phyloP scores from a whole-genome alignment of 1,284 basidiomycete genomes.

The Naganishia sp. region DNA sequence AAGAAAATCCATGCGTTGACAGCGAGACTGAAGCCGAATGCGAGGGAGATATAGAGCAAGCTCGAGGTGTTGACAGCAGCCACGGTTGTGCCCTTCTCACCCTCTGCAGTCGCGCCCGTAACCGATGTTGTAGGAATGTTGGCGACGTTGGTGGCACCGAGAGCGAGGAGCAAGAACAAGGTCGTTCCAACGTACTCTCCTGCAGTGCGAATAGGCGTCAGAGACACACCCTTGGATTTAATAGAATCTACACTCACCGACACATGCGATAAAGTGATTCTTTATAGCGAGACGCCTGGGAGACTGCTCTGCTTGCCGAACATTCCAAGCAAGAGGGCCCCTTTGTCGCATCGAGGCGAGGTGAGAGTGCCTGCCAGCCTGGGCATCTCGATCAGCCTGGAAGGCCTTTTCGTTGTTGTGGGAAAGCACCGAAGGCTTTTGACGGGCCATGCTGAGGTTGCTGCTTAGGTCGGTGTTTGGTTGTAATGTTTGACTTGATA shows the following conservation, averaged over 20 bases:
- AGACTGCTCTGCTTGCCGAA: constrained; percentile 36
- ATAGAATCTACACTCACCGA: constrained; percentile 25
- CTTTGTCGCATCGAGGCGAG: background rate
- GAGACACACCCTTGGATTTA: background rate
- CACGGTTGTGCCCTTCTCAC: constrained; percentile 40
- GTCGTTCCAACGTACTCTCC: constrained; percentile 58
- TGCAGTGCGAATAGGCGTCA: background rate
- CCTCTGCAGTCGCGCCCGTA: constrained; percentile 42
- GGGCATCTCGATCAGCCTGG: background rate
- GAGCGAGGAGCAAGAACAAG: constrained; percentile 54
- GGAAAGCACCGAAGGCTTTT: constrained; percentile 8
- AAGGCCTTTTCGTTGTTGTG: constrained; percentile 7
- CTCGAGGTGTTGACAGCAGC: constrained; percentile 45
- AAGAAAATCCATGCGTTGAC: constrained; percentile 57
- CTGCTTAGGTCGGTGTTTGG: background rate
- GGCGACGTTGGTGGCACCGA: constrained; percentile 53
- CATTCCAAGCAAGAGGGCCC: constrained; percentile 35
- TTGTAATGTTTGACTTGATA: background rate
- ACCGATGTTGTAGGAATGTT: constrained; percentile 47
- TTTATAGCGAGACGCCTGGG: constrained; percentile 42
- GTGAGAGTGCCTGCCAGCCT: background rate
- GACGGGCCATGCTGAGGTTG: constrained; percentile 8
- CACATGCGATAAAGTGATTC: constrained; percentile 50
- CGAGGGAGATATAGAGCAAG: constrained; percentile 55
- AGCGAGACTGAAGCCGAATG: constrained; percentile 56